Evolutionary conservation across 164 flowering plant species (phyloP).

Genomic region (Vitis riparia): DNA sequence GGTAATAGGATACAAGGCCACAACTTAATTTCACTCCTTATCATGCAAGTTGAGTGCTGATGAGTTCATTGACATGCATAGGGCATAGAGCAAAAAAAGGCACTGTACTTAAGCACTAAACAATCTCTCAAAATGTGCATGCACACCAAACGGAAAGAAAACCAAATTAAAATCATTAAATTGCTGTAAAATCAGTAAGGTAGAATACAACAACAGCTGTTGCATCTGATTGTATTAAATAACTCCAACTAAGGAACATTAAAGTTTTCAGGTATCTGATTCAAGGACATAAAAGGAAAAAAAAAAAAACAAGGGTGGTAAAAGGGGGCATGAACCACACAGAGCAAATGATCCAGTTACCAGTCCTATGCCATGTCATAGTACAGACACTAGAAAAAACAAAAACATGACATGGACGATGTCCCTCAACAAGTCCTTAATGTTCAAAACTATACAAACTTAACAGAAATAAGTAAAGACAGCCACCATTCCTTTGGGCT

Average conservation of each 20-base stretch:
- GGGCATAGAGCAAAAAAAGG: not conserved
- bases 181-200: not conserved
- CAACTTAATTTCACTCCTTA: too few relatives aligned
- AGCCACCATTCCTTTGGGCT: constrained; percentile 1
- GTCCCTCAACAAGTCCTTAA: constrained; percentile 19
- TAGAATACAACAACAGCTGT: not conserved
- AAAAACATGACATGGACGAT: constrained; percentile 16
- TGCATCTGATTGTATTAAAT: not conserved
- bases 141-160: not conserved
- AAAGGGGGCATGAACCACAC: not conserved
- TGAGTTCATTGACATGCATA: too few relatives aligned
- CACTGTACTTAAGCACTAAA: not conserved
- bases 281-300: too few relatives aligned
- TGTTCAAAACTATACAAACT: constrained; percentile 30
- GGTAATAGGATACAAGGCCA: not conserved
- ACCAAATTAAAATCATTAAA: not conserved
- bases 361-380: not conserved
- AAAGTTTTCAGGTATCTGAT: not conserved
- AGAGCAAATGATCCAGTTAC: not conserved
- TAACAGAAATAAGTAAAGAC: constrained; percentile 14
- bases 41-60: too few relatives aligned
- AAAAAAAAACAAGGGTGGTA: not conserved
- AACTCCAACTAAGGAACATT: not conserved
- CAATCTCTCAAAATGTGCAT: not conserved
- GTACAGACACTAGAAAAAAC: constrained; percentile 5